A percentile compares a stretch with the other conserved stretches of the same genome.
phyloP scores from a whole-genome alignment of 2,329 filamentous ascomycete species.

The Triangularia verruculosa region DNA sequence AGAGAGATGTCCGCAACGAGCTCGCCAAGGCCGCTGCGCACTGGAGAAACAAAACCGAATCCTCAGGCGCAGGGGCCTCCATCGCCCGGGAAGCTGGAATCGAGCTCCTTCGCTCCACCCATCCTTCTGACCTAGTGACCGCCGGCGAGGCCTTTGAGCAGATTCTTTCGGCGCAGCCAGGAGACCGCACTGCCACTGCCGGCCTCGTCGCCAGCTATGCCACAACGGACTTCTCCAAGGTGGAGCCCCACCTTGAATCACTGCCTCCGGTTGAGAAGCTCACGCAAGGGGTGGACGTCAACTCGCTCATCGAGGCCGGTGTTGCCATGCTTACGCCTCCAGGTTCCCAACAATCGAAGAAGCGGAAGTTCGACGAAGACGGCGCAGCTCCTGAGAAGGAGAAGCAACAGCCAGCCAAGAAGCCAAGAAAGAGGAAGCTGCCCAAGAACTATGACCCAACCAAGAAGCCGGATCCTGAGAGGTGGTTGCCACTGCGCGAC shows the following conservation, averaged over 20 bases:
- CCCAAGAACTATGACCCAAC: constrained; percentile 73
- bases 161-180: constrained; percentile 63
- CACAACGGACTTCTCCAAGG: constrained; percentile 54
- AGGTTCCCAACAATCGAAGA: constrained; percentile 40
- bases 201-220: constrained; percentile 85
- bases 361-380: constrained; percentile 40
- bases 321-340: constrained; percentile 50
- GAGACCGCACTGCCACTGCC: constrained; percentile 68
- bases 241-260: constrained; percentile 51
- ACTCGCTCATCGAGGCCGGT: constrained; percentile 62
- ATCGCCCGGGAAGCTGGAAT: constrained; percentile 80
- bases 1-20: constrained; percentile 66
- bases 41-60: constrained; percentile 62
- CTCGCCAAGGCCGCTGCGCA: constrained; percentile 76
- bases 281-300: constrained; percentile 57
- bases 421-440: constrained; percentile 57
- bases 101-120: constrained; percentile 73
- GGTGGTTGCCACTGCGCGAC: constrained; percentile 90
- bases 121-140: constrained; percentile 61
- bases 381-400: constrained; percentile 37
- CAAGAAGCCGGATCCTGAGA: constrained; percentile 82
- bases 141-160: constrained; percentile 78
- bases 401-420: constrained; percentile 40
- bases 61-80: constrained; percentile 44
- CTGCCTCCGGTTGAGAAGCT: constrained; percentile 63